Base-by-base conservation (phyloP, 2,329 filamentous ascomycete genomes). In the Clarireedia paspali region DNA sequence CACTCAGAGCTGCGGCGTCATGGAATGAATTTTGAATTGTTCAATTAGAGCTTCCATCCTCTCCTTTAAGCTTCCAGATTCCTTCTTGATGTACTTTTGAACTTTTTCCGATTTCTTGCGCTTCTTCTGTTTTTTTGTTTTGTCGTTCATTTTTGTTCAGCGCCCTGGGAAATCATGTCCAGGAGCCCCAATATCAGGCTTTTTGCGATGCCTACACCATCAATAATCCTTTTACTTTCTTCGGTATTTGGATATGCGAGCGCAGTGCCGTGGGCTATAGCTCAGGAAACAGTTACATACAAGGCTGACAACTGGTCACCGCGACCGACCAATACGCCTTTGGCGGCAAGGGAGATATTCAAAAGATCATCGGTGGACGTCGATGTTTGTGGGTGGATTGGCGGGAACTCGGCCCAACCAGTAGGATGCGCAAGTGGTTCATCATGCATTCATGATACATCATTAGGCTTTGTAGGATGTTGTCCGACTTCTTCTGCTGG, bases 311-410 rank as follows among this genome's bases (percentile, higher is more conserved):
- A 61, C 24, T 67, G 65, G 65, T 63, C 64, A 15, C 66, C 66
- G 27, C 50, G 57, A 47, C 66, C 66, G 20, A 68, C 66, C n/a
- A 52, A 55, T 15, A 53, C 59, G 2, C 59, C 62, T n/a, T 50
- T 36, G 15, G 55, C 63, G 17, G 60, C 62, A 34, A 53, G 52
- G 34, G 55, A 56, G 14, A 44, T 68, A 6, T 66, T 68, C 50
- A 65, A 62, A 55, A 62, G 64, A 52, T 56, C 46, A 26, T 60
- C 60, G 6, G 54, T 65, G 1, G 60, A 61, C 54, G 59, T 64
- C 4, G 58, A 59, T 52, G 54, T 67, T 36, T 68, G 66, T 55
- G 66, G 66, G n/a, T 68, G 66, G 66, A 53, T 65, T 55, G 64
- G 61, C 38, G 66, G 65, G 17, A 59, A 58, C 44, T 49, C 48